Base-by-base conservation (phyloP, 306 rosid species). In the Glycine tomentella region DNA sequence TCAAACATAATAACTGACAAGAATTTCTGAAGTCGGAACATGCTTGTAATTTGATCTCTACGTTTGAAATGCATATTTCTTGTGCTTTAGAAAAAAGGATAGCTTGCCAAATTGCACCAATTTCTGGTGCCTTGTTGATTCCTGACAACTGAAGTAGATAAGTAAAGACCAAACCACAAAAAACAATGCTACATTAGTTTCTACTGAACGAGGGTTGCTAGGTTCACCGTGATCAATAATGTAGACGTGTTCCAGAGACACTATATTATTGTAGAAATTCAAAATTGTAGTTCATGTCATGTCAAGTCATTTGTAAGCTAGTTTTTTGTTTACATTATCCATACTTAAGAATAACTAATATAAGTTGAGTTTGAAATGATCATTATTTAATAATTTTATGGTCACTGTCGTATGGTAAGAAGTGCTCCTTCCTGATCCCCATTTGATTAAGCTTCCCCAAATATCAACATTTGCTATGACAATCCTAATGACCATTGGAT, bases 1-100 rank as follows among this genome's bases (percentile, higher is more conserved):
- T 75, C 53, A 72, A 72, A 15, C 83, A 84, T 69, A 75, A 81
- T 61, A 63, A 70, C 84, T 75, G 42, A 69, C 50, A 8, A 70
- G 65, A 53, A 36, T 69, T 45, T 42, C 59, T 59, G 73, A 45
- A 9, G 81, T 73, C 31, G 69, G 66, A 67, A 59, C 78, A 67
- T 81, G 81, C 75, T 81, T 81, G 74, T 78, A 58, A 67, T 73
- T 50, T 71, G 16, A 12, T 76, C 57, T 69, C 3, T 34, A 6
- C 16, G 31, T 72, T 55, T 14, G 10, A 58, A 81, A 71, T 76
- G 80, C 68, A 36, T 51, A 25, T 55, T 53, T 79, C 2, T 53
- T 52, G 70, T 83, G 75, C 57, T 65, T 65, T n/a, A 51, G 42
- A 62, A 40, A 36, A 46, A 46, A 46, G 25, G 31, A n/a, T 42